Evolutionary conservation across 2,329 filamentous ascomycete genomes (phyloP).

Genomic region (Ascochyta pisi): DNA sequence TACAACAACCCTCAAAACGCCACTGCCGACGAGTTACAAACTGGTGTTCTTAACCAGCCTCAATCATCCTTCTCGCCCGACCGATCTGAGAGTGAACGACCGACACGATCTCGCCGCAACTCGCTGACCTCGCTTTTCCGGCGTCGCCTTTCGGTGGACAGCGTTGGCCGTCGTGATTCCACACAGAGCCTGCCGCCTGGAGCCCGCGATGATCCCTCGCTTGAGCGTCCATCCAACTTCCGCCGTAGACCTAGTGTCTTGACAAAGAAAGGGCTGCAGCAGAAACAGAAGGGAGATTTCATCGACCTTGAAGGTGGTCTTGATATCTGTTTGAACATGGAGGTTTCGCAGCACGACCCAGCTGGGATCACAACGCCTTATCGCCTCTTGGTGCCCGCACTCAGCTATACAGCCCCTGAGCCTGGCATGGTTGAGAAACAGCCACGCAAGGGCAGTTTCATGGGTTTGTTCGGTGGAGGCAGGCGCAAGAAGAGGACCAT

Average conservation of each 20-base stretch:
- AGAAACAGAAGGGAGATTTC: slow-evolving; percentile 38
- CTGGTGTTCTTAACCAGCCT: slow-evolving; percentile 29
- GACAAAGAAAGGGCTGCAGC: slow-evolving; percentile 49
- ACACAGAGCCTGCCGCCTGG: slow-evolving; percentile 33
- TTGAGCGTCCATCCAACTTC: slow-evolving; percentile 50
- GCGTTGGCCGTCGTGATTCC: slow-evolving; percentile 31
- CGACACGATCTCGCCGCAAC: slow-evolving; percentile 40
- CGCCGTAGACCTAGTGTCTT: slow-evolving; percentile 54
- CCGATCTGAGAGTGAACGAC: slow-evolving; percentile 35
- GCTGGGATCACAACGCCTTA: slow-evolving; percentile 89
- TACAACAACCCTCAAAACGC: slow-evolving; percentile 47
- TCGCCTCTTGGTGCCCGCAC: slow-evolving; percentile 79
- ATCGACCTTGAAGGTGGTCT: slow-evolving; percentile 83
- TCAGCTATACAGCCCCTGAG: slow-evolving; percentile 57
- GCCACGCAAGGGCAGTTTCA: slow-evolving; percentile 40
- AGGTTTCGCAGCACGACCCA: slow-evolving; percentile 85
- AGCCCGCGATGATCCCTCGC: slow-evolving; percentile 21
- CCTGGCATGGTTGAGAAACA: slow-evolving; percentile 25
- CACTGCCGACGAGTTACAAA: slow-evolving; percentile 40
- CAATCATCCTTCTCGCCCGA: slow-evolving; percentile 48
- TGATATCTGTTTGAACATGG: slow-evolving; percentile 87
- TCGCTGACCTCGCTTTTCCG: slow-evolving; percentile 46
- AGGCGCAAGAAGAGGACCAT: slow-evolving; percentile 30
- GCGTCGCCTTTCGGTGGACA: slow-evolving; percentile 42
- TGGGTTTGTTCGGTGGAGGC: slow-evolving; percentile 33